Base-by-base conservation (phyloP, 177 flowering plant genomes). In the Vitis hybrid region DNA sequence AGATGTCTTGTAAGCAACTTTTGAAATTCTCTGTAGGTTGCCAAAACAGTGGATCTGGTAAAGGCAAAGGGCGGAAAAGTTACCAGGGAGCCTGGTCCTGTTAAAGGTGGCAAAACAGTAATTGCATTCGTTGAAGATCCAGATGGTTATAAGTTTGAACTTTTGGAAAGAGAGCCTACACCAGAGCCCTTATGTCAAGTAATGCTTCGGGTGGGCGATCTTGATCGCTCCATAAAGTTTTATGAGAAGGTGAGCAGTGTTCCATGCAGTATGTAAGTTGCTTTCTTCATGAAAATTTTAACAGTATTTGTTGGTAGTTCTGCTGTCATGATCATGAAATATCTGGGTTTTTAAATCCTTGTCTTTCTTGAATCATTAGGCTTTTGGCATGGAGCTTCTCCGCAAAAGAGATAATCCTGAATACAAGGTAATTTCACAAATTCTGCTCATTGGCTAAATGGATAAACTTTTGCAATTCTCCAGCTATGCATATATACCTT, bases 181-280 rank as follows among this genome's bases (percentile, higher is more conserved):
- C 74, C 77, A 29, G 86, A 83, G 72, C 86, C 86, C 53, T 60
- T 83, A 2, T 77, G 79, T 60, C 82, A 79, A 73, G 81, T 83
- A 31, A 83, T 83, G 86, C 84, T 83, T 60, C 75, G 83, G 53
- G 86, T 81, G 14, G 83, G 84, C 51, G 75, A 83, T 67, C 79
- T 83, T 73, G 84, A 81, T 64, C 83, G 84, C 2, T 33, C 86
- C 26, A 77, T 83, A 22, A 60, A 72, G 22, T 83, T 83, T 39
- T 83, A 83, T 62, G 45, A 81, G 75, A 81, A 79, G 83, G 86
- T 81, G 51, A 70, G 64, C n/a, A 14, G n/a, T 22, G 39, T 50
- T 39, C 55, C 22, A 3, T 10, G 56, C 48, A 10, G 14, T 55
- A 13, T 13, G 18, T 15, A 20, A 8, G 8, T 63, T 64, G 52